Evolutionary conservation across 208 protist species (phyloP), one percentile per base, ranked within the genome.

Genomic region (Wallacemonas rigidus): DNA sequence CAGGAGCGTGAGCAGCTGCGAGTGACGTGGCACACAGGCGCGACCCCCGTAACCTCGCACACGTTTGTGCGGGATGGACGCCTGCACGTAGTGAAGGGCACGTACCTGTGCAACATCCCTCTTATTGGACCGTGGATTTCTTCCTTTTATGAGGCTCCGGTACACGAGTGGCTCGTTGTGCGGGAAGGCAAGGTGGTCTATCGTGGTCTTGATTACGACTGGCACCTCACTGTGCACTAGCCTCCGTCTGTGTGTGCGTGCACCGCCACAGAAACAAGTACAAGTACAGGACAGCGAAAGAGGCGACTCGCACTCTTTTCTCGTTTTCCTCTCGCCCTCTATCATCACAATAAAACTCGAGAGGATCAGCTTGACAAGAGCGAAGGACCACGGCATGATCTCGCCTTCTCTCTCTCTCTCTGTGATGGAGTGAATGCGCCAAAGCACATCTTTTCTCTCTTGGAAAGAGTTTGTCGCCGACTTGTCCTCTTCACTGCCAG

Each of bases 111-210:
- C 5, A 64, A 65, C 4, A 45, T 92, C 12, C 91, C 86, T 2
- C n/a, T 88, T 4, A 40, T 96, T 61, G 87, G 88, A 12, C 76
- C 79, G 40, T 85, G 72, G 74, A 6, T 89, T 3, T 87, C 88
- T 35, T 84, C 65, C 14, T 86, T 94, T 58, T 80, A 76, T 36
- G 88, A 96, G 57, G 69, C 83, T 48, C 73, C 54, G 2, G 84
- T 96, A 71, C 69, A 77, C 11, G 91, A 94, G 78, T 86, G 70
- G 14, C 63, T 96, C 2, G 91, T 96, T 39, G 83, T 96, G 47
- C 81, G 74, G 26, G 81, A 92, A 26, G 87, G 87, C 9, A 83
- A 77, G 39, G 81, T 94, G 1, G 80, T 88, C 39, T 94, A 91
- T 68, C 84, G 91, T 72, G 82, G 86, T 47, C n/a, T 96, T 43